phyloP scores from a whole-genome alignment of 2,329 filamentous ascomycete genomes.

The Cadophora gregata region DNA sequence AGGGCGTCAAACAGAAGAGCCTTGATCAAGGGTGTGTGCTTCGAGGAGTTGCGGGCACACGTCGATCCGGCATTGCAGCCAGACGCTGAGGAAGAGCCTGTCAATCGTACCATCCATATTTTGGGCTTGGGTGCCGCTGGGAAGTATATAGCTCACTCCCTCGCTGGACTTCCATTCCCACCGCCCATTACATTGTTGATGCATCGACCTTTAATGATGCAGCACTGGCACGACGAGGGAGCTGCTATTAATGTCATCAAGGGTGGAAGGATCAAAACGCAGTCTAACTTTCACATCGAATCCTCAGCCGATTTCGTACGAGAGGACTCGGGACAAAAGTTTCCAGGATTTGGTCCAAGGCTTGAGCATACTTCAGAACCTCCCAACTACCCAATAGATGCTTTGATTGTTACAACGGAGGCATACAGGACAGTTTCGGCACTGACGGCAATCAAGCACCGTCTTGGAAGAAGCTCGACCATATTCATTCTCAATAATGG shows the following conservation, averaged over 20 bases:
- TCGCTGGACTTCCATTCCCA: constrained; percentile 61
- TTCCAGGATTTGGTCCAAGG: constrained; percentile 39
- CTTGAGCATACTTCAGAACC: constrained; percentile 39
- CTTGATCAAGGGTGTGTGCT: background rate
- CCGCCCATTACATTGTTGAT: constrained; percentile 70
- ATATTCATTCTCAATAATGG: constrained; percentile 82
- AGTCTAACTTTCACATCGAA: constrained; percentile 44
- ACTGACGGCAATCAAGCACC: constrained; percentile 65
- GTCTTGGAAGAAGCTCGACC: constrained; percentile 71
- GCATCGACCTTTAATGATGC: constrained; percentile 53
- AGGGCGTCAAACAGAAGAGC: background rate
- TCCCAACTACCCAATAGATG: constrained; percentile 58
- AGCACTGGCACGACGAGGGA: constrained; percentile 54
- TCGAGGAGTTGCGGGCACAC: background rate
- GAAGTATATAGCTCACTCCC: constrained; percentile 68
- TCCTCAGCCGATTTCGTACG: constrained; percentile 30
- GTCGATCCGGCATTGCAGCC: background rate
- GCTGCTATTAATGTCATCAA: constrained; percentile 54
- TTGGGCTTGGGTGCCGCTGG: constrained; percentile 69
- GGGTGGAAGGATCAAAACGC: constrained; percentile 48
- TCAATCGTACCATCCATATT: constrained; percentile 59
- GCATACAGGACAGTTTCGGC: constrained; percentile 62
- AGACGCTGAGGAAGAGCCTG: background rate
- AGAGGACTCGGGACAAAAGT: constrained; percentile 21
- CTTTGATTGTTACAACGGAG: constrained; percentile 73